Evolutionary conservation across 169 alveolate species (phyloP), one percentile per base, ranked within the genome.

Genomic region (Besnoitia besnoiti): DNA sequence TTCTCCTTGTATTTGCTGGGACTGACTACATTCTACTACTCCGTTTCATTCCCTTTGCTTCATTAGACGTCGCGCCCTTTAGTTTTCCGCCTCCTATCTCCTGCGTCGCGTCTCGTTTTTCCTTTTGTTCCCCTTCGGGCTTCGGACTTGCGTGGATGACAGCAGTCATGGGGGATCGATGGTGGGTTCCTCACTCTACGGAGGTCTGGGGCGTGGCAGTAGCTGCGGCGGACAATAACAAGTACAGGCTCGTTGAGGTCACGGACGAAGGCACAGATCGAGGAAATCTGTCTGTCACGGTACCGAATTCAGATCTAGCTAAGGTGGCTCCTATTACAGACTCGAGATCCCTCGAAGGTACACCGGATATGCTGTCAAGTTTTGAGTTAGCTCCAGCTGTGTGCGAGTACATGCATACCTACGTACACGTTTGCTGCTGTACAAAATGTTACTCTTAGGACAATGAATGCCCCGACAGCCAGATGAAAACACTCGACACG

Each of bases 151-250:
- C n/a, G n/a, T n/a, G n/a, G n/a, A n/a, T n/a, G n/a, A n/a, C n/a
- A n/a, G n/a, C n/a, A n/a, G 40, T 3, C 62, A 90, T 90, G 93
- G 51, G 90, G 16, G 89, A 90, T 51, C 88, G 61, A n/a, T 90
- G 84, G 46, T 90, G 93, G 93, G 79, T 90, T 19, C 93, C 93
- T 33, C 93, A 90, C 59, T 89, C 89, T 27, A 90, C 93, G 12
- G 93, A 90, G 85, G 93, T 90, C 14, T 90, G 93, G 93, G 93
- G 93, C 40, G 89, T 90, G n/a, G 93, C 93, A 27, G 89, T 90
- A 12, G 90, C 33, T 7, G 12, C 59, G 30, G 67, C 61, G 37
- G 85, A 79, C 75, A 46, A 27, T 24, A 39, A 67, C 55, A 35
- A 19, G 59, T 90, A 90, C 67, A 75, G 55, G 39, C 89, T 90